Percentiles rank a stretch among this genome's conserved stretches.
Evolutionary conservation across 306 rosid species (phyloP).

Genomic region (Hippophae rhamnoides): DNA sequence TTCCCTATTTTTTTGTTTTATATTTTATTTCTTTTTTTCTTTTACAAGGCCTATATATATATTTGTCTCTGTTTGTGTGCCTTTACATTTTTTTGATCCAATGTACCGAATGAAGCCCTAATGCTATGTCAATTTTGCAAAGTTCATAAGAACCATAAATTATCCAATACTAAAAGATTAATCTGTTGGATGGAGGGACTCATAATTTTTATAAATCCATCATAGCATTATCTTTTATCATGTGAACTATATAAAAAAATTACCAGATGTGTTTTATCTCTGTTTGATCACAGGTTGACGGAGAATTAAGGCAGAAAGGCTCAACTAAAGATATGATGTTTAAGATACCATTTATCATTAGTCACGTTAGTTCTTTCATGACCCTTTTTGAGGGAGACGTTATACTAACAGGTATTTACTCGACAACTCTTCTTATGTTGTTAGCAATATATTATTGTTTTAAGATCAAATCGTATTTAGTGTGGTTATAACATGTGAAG

Average conservation of each 20-base stretch:
- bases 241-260: too few relatives aligned
- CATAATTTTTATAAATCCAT: too few relatives aligned
- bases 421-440: background rate
- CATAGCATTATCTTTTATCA: too few relatives aligned
- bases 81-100: too few relatives aligned
- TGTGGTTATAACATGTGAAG: background rate
- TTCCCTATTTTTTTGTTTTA: too few relatives aligned
- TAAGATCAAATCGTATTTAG: background rate
- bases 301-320: slow-evolving; percentile 79
- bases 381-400: slow-evolving; percentile 96
- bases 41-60: slow-evolving; percentile 9
- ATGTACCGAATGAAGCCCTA: too few relatives aligned
- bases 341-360: slow-evolving; percentile 80
- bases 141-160: too few relatives aligned
- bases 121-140: too few relatives aligned
- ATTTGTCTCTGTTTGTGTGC: too few relatives aligned
- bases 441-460: background rate
- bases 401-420: slow-evolving; percentile 62
- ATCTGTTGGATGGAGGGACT: too few relatives aligned
- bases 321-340: slow-evolving; percentile 93
- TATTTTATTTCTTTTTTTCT: background rate
- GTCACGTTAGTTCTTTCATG: slow-evolving; percentile 74
- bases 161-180: too few relatives aligned
- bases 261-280: slow-evolving; percentile 4
- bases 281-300: slow-evolving; percentile 56